Conservation (phyloP, 192 early-diverging fungal genomes). For the Coemansia sp. region DNA sequence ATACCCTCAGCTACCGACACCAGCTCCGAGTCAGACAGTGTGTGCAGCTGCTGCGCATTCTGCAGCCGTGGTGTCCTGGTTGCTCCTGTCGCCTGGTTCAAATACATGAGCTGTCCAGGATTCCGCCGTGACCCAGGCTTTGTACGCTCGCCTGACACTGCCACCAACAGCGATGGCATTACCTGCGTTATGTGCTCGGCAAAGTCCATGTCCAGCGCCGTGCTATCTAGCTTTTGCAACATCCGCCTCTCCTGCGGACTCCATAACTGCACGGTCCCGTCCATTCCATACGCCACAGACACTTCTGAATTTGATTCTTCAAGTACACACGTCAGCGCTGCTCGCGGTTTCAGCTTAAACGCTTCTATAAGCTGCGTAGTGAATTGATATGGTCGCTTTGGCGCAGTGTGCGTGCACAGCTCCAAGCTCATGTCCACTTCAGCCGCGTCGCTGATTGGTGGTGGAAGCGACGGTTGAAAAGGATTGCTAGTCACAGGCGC, state of each 20-base stretch:
- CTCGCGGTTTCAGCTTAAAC: constrained; percentile 39
- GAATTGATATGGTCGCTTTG: constrained; percentile 23
- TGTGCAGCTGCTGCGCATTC: not conserved
- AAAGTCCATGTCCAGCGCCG: constrained; percentile 17
- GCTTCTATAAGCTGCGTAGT: constrained; percentile 12
- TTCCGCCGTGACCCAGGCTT: not conserved
- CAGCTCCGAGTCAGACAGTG: not conserved
- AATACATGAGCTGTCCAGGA: not conserved
- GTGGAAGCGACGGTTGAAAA: not conserved
- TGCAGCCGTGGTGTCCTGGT: not conserved
- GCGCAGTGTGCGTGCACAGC: not conserved
- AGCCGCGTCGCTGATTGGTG: not conserved
- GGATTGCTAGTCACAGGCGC: not conserved
- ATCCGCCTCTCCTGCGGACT: constrained; percentile 10
- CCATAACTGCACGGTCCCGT: constrained; percentile 41
- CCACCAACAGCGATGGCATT: constrained; percentile 25
- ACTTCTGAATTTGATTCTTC: constrained; percentile 10
- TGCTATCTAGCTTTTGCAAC: not conserved
- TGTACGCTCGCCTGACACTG: constrained; percentile 12
- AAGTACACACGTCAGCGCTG: constrained; percentile 25
- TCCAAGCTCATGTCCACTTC: not conserved
- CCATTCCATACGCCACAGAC: constrained; percentile 33
- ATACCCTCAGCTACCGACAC: constrained; percentile 24
- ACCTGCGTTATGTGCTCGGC: constrained; percentile 26
- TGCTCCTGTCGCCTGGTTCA: not conserved